Conservation (phyloP, 2,329 filamentous ascomycete genomes). For the Metarhizium anisopliae region DNA sequence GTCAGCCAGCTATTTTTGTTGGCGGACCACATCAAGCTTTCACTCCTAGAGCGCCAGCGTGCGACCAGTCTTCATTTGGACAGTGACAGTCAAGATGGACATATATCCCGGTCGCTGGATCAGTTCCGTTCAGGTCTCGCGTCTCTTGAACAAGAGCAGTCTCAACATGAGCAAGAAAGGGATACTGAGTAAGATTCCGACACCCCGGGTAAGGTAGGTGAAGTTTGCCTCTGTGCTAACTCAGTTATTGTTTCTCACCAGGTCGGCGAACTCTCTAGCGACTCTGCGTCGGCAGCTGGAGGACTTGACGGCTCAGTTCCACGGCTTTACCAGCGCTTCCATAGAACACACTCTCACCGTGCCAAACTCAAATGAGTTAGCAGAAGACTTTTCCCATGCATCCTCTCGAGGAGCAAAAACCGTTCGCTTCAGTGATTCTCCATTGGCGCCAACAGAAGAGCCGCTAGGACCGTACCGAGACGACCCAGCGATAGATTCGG, state of each 20-base stretch:
- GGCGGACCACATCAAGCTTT: constrained; percentile 94
- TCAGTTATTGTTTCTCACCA: constrained; percentile 28
- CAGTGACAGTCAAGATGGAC: constrained; percentile 72
- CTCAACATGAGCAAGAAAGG: constrained; percentile 52
- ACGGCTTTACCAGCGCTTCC: constrained; percentile 48
- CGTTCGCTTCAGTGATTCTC: constrained; percentile 76
- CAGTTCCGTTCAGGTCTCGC: constrained; percentile 76
- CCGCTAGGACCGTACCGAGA: constrained; percentile 58
- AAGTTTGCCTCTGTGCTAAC: constrained; percentile 2
- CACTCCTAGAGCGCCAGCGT: constrained; percentile 82
- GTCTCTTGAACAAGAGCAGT: constrained; percentile 54
- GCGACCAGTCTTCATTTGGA: constrained; percentile 74
- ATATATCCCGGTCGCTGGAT: constrained; percentile 81
- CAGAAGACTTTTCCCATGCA: constrained; percentile 56
- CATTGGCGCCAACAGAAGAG: constrained; percentile 29
- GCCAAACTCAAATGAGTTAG: constrained; percentile 56
- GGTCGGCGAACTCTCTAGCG: constrained; percentile 55
- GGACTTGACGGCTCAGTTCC: constrained; percentile 73
- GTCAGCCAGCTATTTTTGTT: constrained; percentile 79
- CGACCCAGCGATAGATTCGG: constrained; percentile 43
- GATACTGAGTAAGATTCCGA: constrained; percentile 46
- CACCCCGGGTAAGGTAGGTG: constrained; percentile 1
- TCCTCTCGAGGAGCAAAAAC: constrained; percentile 50
- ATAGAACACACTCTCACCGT: constrained; percentile 43
- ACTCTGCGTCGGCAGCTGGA: constrained; percentile 65